Evolutionary conservation across 495 filamentous ascomycete genomes (phyloP), one percentile per base, ranked within the genome.

Genomic region (Lasiosphaeriaceae sp.): DNA sequence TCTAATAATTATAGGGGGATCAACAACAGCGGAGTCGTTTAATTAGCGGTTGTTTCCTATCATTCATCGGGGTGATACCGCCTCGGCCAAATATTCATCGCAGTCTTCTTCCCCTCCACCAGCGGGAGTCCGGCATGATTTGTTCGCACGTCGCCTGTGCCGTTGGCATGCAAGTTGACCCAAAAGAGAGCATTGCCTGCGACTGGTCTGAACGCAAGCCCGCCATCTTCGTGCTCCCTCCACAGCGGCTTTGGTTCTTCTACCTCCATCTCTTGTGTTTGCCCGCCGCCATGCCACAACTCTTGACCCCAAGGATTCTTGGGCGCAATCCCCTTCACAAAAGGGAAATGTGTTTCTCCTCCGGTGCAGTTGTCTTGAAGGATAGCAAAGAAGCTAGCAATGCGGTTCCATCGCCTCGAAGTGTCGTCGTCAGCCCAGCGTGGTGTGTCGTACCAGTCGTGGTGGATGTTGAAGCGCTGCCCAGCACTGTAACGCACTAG

Each of bases 21-120:
- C n/a, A n/a, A n/a, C n/a, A n/a, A n/a, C n/a, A n/a, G n/a, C n/a
- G n/a, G n/a, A n/a, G n/a, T n/a, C n/a, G n/a, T n/a, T n/a, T n/a
- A n/a, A 31, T 31, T 3, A 31, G 9, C 26, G 26, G 3, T 11
- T 6, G 11, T 43, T 17, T 53, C 48, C n/a, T 29, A 63, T 43
- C 39, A 43, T 11, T 61, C 58, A 24, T 54, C 46, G 17, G 57
- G 24, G 39, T 65, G 70, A 45, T 70, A 79, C 26, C 70, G 71
- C 45, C 74, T 65, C 11, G 76, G 76, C 80, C 79, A 83, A 56
- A 83, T 81, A 66, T 83, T 82, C 77, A 82, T 80, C 3, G 79
- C 79, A 17, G 76, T 75, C 70, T 82, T 83, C 49, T 64, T 47
- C 2, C 79, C 80, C 2, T 62, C 67, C 43, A 60, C 69, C 16